phyloP scores from a whole-genome alignment of 1,284 basidiomycete genomes.

The Phaffia rhodozyma region DNA sequence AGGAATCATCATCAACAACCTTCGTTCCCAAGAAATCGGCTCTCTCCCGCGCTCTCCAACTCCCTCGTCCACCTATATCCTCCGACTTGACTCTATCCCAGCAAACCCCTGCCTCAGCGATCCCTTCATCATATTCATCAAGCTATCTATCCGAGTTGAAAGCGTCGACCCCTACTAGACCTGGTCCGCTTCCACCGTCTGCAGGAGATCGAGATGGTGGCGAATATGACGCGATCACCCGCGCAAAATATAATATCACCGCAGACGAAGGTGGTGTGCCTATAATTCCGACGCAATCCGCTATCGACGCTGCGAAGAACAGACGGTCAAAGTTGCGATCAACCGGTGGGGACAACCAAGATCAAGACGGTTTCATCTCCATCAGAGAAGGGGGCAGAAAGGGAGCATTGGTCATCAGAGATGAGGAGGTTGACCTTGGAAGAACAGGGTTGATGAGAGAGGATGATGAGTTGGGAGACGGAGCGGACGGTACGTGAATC shows the following conservation, averaged over 20 bases:
- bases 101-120: constrained; percentile 41
- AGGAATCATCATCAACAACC: constrained; percentile 22
- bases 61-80: constrained; percentile 21
- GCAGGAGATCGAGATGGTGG: constrained; percentile 28
- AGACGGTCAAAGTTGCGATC: constrained; percentile 43
- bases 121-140: constrained; percentile 48
- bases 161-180: constrained; percentile 58
- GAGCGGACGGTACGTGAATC: constrained; percentile 64
- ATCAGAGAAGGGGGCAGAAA: constrained; percentile 46
- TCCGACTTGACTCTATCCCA: neutral
- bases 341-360: constrained; percentile 25
- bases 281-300: constrained; percentile 60
- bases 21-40: constrained; percentile 35
- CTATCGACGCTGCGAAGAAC: constrained; percentile 65
- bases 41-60: constrained; percentile 32
- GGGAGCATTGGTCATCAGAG: constrained; percentile 40
- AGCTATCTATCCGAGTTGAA: constrained; percentile 72
- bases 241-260: constrained; percentile 40
- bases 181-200: constrained; percentile 27
- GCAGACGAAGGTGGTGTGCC: constrained; percentile 4
- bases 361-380: constrained; percentile 69
- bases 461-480: constrained; percentile 85
- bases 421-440: constrained; percentile 57
- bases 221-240: constrained; percentile 36
- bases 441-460: constrained; percentile 72